Evolutionary conservation across 768 basidiomycete species (phyloP).

Genomic region (Panus rudis): DNA sequence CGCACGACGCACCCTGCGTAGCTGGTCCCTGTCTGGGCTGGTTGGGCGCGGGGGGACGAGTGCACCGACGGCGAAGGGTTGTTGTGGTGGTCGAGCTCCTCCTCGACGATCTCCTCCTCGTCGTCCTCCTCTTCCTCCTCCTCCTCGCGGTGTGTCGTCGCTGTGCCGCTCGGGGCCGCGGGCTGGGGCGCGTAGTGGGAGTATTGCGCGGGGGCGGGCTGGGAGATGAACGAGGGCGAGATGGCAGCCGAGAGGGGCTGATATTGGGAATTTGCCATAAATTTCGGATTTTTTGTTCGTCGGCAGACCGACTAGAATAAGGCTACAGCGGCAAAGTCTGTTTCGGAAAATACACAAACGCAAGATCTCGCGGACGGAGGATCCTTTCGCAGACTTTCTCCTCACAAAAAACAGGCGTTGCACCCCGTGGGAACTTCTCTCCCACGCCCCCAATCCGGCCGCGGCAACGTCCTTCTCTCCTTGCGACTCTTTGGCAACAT

Average conservation of each 20-base stretch:
- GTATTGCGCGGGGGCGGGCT: not conserved
- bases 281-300: constrained; percentile 22
- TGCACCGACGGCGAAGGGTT: constrained; percentile 25
- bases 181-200: constrained; percentile 13
- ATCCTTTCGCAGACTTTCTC: too few relatives aligned
- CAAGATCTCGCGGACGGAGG: too few relatives aligned
- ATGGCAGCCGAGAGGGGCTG: constrained; percentile 77
- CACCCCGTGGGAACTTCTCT: too few relatives aligned
- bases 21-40: constrained; percentile 3
- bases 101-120: constrained; percentile 67
- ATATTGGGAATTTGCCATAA: constrained; percentile 69
- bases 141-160: constrained; percentile 31
- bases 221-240: constrained; percentile 40
- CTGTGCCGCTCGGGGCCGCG: constrained; percentile 20
- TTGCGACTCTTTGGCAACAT: too few relatives aligned
- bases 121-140: constrained; percentile 68
- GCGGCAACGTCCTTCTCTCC: too few relatives aligned
- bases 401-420: too few relatives aligned
- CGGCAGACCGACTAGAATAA: too few relatives aligned
- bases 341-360: too few relatives aligned
- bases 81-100: constrained; percentile 43
- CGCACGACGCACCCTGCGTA: constrained; percentile 19
- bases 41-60: constrained; percentile 17
- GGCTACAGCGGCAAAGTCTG: too few relatives aligned
- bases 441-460: too few relatives aligned